Base-by-base conservation (phyloP, 345 rosid species). In the Punica granatum region DNA sequence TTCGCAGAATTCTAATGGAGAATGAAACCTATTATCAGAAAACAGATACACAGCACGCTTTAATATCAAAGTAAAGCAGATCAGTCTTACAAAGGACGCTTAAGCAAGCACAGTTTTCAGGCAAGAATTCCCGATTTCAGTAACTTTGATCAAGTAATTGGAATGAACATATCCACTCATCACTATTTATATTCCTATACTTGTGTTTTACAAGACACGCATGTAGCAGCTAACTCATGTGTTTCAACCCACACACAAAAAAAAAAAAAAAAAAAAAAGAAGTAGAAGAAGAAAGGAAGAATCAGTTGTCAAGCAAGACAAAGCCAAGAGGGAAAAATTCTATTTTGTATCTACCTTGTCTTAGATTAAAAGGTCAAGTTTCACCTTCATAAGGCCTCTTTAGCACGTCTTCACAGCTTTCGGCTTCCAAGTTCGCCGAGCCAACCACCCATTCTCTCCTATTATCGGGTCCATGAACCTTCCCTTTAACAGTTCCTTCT, bases 391-490 rank as follows among this genome's bases (percentile, higher is more conserved):
- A 23, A 30, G 31, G 58, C 12, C 36, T 63, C 7, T 64, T 67
- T 41, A 60, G 48, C 64, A 26, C 44, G 72, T 23, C 67, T 39
- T 71, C 18, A 80, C 73, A 7, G 79, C 69, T 77, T 85, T 84
- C 8, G 85, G 79, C 66, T 76, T 78, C 95, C 83, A 81, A 21
- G 77, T 63, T 73, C 82, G 77, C 75, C 87, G 73, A 53, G 74
- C 59, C 14, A 83, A 85, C 66, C 92, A 87, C 4, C 90, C 76
- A 13, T 71, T 80, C 48, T 74, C 92, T 16, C 92, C 76, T 1
- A 73, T 46, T n/a, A 80, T 68, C 8, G 76, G 71, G 72, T 82
- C 84, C 65, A 77, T 63, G 11, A 90, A 70, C 80, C 82, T 79
- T 77, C 84, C 75, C 75, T 81, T 88, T 19, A 84, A 32, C 23